Percentiles rank a stretch among this genome's conserved stretches.
phyloP scores from a whole-genome alignment of 768 basidiomycete genomes.

The Coprinopsis cinerea region DNA sequence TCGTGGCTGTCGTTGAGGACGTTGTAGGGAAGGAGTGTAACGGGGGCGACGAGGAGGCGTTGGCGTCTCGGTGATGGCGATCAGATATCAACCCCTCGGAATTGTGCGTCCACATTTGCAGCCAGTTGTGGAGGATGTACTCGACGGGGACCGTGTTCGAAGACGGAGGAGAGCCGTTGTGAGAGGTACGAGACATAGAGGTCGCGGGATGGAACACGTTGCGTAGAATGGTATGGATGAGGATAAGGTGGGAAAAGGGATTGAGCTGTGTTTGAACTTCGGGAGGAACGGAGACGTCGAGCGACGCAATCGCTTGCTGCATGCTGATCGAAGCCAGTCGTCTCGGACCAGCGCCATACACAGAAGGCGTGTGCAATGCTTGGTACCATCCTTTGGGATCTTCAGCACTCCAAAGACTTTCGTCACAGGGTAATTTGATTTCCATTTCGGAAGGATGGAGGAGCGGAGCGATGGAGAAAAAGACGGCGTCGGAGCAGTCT shows the following conservation, averaged over 20 bases:
- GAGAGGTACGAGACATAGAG: slow-evolving; percentile 10
- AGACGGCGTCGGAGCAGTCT: slow-evolving; percentile 52
- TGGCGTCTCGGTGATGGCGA: slow-evolving; percentile 9
- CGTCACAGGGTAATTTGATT: slow-evolving; percentile 51
- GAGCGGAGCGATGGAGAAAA: slow-evolving; percentile 42
- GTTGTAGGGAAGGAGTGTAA: no score
- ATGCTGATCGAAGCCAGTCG: slow-evolving; percentile 34
- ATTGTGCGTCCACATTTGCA: slow-evolving; percentile 45
- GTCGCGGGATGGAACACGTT: slow-evolving; percentile 24
- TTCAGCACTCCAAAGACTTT: slow-evolving; percentile 46
- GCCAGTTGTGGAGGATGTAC: slow-evolving; percentile 53
- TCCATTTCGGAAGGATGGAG: slow-evolving; percentile 44
- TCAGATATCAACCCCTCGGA: slow-evolving; percentile 26
- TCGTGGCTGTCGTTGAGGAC: no score
- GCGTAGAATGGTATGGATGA: slow-evolving; percentile 41
- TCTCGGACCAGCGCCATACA: slow-evolving; percentile 30
- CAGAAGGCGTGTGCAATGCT: slow-evolving; percentile 32
- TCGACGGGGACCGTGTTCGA: slow-evolving; percentile 29
- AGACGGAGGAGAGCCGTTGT: slow-evolving; percentile 6
- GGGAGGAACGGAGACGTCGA: slow-evolving; percentile 28
- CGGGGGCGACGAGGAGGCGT: not conserved
- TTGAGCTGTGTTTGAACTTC: slow-evolving; percentile 26
- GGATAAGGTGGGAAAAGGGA: slow-evolving; percentile 39
- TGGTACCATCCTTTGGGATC: slow-evolving; percentile 45
- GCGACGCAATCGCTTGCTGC: slow-evolving; percentile 28